phyloP scores from a whole-genome alignment of 164 flowering plant species.

The Aristolochia contorta region DNA sequence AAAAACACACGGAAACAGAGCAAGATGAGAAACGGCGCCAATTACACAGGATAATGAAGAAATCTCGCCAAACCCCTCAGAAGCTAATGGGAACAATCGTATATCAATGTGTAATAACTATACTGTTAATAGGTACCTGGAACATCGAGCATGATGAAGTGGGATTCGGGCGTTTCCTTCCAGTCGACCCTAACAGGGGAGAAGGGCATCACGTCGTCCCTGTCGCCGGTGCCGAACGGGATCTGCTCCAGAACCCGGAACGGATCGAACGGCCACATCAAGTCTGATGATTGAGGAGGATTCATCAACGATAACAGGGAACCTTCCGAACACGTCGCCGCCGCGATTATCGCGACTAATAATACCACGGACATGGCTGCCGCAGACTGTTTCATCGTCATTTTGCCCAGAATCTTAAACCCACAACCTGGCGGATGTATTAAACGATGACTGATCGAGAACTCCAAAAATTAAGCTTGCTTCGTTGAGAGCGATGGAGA shows the following conservation, averaged over 20 bases:
- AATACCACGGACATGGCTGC: too few species aligned
- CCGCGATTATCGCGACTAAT: too few species aligned
- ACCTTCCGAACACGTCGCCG: not conserved
- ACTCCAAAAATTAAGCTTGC: too few species aligned
- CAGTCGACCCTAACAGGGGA: constrained; percentile 5
- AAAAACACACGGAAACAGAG: not conserved
- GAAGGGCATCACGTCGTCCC: not conserved
- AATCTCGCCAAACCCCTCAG: too few species aligned
- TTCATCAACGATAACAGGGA: not conserved
- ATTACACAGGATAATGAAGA: too few species aligned
- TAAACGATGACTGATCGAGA: too few species aligned
- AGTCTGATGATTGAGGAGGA: not conserved
- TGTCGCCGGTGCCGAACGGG: constrained; percentile 1
- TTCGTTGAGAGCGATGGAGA: too few species aligned
- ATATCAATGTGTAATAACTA: too few species aligned
- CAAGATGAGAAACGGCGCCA: not conserved
- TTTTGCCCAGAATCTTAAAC: too few species aligned
- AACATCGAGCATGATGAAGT: constrained; percentile 6
- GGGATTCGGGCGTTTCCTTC: constrained; percentile 6
- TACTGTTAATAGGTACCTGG: constrained; percentile 3
- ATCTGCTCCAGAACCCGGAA: constrained; percentile 7
- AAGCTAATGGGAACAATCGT: too few species aligned
- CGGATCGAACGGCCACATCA: constrained; percentile 1
- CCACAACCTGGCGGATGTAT: too few species aligned
- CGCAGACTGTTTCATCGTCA: too few species aligned